Evolutionary conservation across 495 filamentous ascomycete genomes (phyloP), one percentile per base, ranked within the genome.

Genomic region (Penicillium antarcticum): DNA sequence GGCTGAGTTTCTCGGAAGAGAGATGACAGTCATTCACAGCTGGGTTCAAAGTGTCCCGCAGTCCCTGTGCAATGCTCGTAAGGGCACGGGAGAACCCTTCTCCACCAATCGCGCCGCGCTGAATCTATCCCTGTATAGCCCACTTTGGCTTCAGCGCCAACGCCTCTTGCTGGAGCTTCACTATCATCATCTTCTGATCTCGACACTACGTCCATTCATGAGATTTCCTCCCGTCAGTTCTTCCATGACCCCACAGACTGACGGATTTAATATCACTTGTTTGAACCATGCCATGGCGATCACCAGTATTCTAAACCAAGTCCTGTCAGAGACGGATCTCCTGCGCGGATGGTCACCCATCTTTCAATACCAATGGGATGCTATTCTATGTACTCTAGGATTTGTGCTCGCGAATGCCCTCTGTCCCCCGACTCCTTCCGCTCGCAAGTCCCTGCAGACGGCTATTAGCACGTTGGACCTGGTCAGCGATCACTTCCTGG

Each of bases 331-430:
- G 24, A 79, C 76, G 1, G 64, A 70, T 32, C 48, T 79, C 31
- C 55, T 82, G 2, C 57, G 49, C 7, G 75, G 76, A 6, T 78
- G 73, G 68, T 57, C 70, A 43, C 67, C 75, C 43, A 64, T 58
- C 0, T 79, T 77, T 26, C 74, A 77, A 33, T 78, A 66, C 54
- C 71, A 77, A 53, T 80, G 78, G 77, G 77, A 79, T 48, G 74
- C 76, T 0, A 58, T 70, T 18, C 60, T 80, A 14, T 67, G 74
- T 9, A 58, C 79, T 1, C 52, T 81, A 12, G 77, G 73, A 5
- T 82, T 76, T 42, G 48, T 72, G 8, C 43, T 80, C 0, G 71
- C 73, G 0, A 71, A 75, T 34, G 74, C 78, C 1, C 32, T 65
- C 5, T 51, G 63, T 39, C 53, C 60, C 1, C 53, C 58, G 6